These are phyloP conservation scores for Peronospora farinosa DNA, from an alignment of 352 stramenopile genomes.

Conservation along the genomic window DNA sequence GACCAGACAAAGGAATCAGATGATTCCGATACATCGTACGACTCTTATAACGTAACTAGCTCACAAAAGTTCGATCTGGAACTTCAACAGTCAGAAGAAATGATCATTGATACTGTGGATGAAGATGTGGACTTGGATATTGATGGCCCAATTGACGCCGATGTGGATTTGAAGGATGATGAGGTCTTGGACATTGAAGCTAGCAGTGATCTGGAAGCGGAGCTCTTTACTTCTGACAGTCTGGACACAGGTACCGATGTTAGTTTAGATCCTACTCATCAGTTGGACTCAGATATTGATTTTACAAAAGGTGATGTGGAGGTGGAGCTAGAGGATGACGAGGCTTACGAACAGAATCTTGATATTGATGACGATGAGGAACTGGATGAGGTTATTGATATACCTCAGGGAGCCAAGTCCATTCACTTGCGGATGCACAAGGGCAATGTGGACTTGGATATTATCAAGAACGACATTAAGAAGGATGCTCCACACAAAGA, in stretches of 20 bases:
- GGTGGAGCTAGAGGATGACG: conserved; percentile 37
- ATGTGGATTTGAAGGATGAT: conserved; percentile 27
- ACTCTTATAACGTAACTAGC: conserved; percentile 20
- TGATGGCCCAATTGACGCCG: conserved; percentile 17
- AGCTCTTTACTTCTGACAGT: conserved; percentile 16
- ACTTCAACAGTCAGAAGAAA: not conserved
- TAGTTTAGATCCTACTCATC: conserved; percentile 23
- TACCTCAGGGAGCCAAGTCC: conserved; percentile 37
- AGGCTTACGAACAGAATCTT: conserved; percentile 48
- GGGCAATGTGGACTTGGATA: conserved; percentile 46
- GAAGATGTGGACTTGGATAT: conserved; percentile 23
- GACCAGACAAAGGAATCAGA: conserved; percentile 17
- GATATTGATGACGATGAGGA: conserved; percentile 35
- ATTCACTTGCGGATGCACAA: conserved; percentile 43
- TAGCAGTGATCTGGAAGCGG: conserved; percentile 19
- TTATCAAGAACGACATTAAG: conserved; percentile 30
- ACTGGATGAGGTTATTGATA: conserved; percentile 44
- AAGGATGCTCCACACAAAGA: conserved; percentile 2
- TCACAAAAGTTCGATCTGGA: not conserved
- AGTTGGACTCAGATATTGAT: conserved; percentile 32
- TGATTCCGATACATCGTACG: conserved; percentile 22
- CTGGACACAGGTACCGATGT: conserved; percentile 28
- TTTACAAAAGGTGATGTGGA: conserved; percentile 32
- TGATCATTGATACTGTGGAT: conserved; percentile 21
- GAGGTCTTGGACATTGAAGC: conserved; percentile 30